A percentile compares a stretch with the other conserved stretches of the same genome.
These are phyloP conservation scores for Sanguinoderma infundibulare DNA, from an alignment of 1,284 basidiomycete genomes.

Conservation along the genomic window DNA sequence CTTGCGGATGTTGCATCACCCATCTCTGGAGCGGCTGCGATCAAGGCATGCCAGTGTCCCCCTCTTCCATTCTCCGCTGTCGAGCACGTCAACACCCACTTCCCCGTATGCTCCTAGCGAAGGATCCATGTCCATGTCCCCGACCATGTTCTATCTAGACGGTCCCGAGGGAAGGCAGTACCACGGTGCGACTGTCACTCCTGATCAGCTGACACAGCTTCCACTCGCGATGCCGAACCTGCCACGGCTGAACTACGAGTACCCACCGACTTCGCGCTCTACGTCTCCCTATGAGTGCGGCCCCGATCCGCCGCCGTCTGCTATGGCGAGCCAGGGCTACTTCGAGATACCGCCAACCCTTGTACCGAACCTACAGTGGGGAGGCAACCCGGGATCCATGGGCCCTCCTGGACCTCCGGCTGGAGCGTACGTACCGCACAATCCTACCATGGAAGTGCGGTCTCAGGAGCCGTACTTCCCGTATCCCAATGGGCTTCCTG, in stretches of 20 bases:
- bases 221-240: slow-evolving; percentile 19
- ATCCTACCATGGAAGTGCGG: slow-evolving; percentile 5
- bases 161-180: slow-evolving; percentile 10
- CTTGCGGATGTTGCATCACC: slow-evolving; percentile 24
- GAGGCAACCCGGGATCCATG: not conserved
- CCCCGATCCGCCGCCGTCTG: slow-evolving; percentile 11
- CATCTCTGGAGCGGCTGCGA: slow-evolving; percentile 22
- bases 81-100: slow-evolving; percentile 21
- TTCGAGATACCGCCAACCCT: slow-evolving; percentile 11
- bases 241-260: slow-evolving; percentile 19
- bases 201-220: slow-evolving; percentile 20
- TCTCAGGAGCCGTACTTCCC: slow-evolving; percentile 18
- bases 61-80: slow-evolving; percentile 22
- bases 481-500: slow-evolving; percentile 8
- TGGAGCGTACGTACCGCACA: slow-evolving; percentile 4
- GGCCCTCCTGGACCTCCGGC: not conserved
- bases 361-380: not conserved
- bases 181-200: not conserved
- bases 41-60: slow-evolving; percentile 19
- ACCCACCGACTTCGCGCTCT: slow-evolving; percentile 10
- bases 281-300: slow-evolving; percentile 18
- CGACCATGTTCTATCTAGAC: slow-evolving; percentile 10
- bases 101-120: slow-evolving; percentile 16
- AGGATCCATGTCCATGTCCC: slow-evolving; percentile 6
- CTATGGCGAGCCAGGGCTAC: slow-evolving; percentile 14